A percentile compares a stretch with the other conserved stretches of the same genome.
Conservation (phyloP, 768 basidiomycete genomes). For the Amanita rimosa region DNA sequence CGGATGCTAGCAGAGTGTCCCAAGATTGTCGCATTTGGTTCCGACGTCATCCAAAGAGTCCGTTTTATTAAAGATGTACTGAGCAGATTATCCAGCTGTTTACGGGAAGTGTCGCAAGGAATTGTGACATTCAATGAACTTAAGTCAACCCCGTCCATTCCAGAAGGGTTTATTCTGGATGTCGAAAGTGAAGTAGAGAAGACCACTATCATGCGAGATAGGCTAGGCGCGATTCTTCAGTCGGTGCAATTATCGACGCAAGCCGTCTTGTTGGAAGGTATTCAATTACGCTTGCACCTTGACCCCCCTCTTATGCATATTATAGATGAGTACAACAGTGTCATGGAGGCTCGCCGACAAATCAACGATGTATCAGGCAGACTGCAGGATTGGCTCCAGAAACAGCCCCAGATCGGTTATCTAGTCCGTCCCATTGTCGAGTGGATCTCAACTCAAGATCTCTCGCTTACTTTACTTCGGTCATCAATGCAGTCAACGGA, state of each 20-base stretch:
- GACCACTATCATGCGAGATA: constrained; percentile 17
- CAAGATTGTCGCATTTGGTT: constrained; percentile 14
- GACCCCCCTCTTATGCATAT: background rate
- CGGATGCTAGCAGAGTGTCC: constrained; percentile 12
- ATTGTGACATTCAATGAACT: constrained; percentile 19
- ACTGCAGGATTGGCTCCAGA: constrained; percentile 17
- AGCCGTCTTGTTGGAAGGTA: constrained; percentile 27
- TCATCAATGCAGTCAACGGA: constrained; percentile 7
- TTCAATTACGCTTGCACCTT: constrained; percentile 1
- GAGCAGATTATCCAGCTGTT: constrained; percentile 20
- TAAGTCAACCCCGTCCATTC: background rate
- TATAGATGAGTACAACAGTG: constrained; percentile 24
- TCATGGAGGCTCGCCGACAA: constrained; percentile 18
- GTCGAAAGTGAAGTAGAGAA: constrained; percentile 14
- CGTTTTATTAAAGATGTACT: constrained; percentile 16
- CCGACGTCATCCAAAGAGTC: constrained; percentile 12
- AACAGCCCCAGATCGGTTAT: constrained; percentile 18
- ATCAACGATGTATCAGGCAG: constrained; percentile 9
- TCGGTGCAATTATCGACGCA: constrained; percentile 16
- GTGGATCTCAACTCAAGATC: constrained; percentile 20
- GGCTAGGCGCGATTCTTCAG: constrained; percentile 9
- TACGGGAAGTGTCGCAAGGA: constrained; percentile 26
- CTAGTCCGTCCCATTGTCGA: constrained; percentile 20
- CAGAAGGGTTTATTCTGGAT: constrained; percentile 8
- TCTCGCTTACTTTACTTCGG: constrained; percentile 8